Base-by-base conservation (phyloP, 139 green algal genomes). In the Asterochloris erici region DNA sequence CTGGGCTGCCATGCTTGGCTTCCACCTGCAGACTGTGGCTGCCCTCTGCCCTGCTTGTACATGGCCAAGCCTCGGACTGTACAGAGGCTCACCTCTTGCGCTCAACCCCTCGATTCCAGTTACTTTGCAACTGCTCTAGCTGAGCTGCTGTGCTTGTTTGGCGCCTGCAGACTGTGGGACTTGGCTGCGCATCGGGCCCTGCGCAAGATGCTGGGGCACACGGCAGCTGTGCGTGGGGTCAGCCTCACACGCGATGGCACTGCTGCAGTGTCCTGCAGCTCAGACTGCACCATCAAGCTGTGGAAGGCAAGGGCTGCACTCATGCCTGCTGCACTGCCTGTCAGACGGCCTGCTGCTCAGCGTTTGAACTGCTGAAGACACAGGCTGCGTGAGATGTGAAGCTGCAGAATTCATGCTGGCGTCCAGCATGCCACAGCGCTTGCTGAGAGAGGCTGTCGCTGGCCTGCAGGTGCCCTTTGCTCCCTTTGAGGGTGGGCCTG, bases 281-380 rank as follows among this genome's bases (percentile, higher is more conserved):
- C 91, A 74, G 97, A 99, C 85, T 93, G 90, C 86, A 98, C 91
- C 21, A 93, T 96, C 19, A 93, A 91, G 85, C 86, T 98, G 21
- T 98, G 94, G 94, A 94, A 95, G 19, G 21, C 21, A 21, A 21
- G 19, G 21, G 66, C 66, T 23, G 66, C 66, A 71, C 84, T 85
- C 91, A 74, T 70, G 81, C 19, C 38, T 54, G 38, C 38, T 54
- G 38, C 38, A 54, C 38, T 54, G 38, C 38, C 38, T 54, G 38
- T 6, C 6, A 10, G 38, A 6, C 38, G 38, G 38, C 38, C 38
- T 54, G 38, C 38, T 54, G 2, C 6, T 54, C 38, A 54, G 2
- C 6, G 4, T 54, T 54, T 54, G 38, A 54, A 54, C 2, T 54
- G 38, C 38, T 54, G 38, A 54, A 54, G 38, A 10, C 38, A 6